These are phyloP conservation scores for Prunus persica DNA, from an alignment of 306 rosid genomes.

Conservation along the genomic window Prunus_persica_NCBIv2 NC_034015.1:17007001-17007500, in stretches of 20 bases:
- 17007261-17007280: constrained; percentile 2
- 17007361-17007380: constrained; percentile 26
- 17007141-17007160: constrained; percentile 3
- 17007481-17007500: constrained; percentile 17
- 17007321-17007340: constrained; percentile 34
- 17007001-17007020: not conserved
- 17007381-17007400: not conserved
- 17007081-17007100: constrained; percentile 26
- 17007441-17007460: not conserved
- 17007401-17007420: constrained; percentile 2
- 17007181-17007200: not conserved
- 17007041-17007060: constrained; percentile 26
- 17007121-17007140: constrained; percentile 22
- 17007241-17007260: constrained; percentile 15
- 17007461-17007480: not conserved
- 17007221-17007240: constrained; percentile 5
- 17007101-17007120: constrained; percentile 2
- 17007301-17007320: constrained; percentile 41
- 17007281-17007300: constrained; percentile 14
- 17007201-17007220: not conserved
- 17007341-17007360: not conserved
- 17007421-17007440: constrained; percentile 25
- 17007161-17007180: not conserved
- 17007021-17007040: constrained; percentile 16
- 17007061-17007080: constrained; percentile 35